Conservation (phyloP, 257 asterid species). For the Ilex asprella region DNA sequence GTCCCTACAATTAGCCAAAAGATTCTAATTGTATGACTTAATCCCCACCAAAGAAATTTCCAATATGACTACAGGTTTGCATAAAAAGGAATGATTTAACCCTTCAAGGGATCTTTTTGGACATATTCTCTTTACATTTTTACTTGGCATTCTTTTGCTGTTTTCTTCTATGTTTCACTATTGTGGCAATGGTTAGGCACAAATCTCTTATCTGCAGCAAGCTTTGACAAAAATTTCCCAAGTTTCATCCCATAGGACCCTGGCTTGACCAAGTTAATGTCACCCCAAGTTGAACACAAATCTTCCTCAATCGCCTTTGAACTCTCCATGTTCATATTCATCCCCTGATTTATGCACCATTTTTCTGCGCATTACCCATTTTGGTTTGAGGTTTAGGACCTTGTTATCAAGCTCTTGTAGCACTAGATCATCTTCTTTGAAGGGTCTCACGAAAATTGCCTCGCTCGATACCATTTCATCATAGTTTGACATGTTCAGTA, state of each 20-base stretch:
- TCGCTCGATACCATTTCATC: constrained; percentile 1
- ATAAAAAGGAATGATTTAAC: too few species aligned
- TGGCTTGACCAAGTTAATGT: constrained; percentile 28
- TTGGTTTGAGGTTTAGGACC: constrained; percentile 23
- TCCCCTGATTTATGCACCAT: constrained; percentile 33
- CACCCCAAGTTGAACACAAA: constrained; percentile 25
- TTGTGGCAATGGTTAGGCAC: constrained; percentile 10
- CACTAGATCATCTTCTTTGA: constrained; percentile 19
- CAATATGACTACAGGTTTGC: too few species aligned
- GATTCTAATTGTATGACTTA: too few species aligned
- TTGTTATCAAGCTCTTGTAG: constrained; percentile 33
- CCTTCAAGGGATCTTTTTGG: too few species aligned
- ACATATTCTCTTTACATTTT: too few species aligned
- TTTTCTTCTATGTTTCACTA: constrained; percentile 4
- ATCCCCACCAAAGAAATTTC: too few species aligned
- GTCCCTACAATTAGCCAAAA: too few species aligned
- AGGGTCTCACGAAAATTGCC: constrained; percentile 32
- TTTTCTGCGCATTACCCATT: constrained; percentile 30
- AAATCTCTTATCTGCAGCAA: constrained; percentile 5
- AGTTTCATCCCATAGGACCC: constrained; percentile 30
- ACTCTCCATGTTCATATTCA: constrained; percentile 7
- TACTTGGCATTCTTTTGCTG: too few species aligned
- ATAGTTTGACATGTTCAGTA: constrained; percentile 2
- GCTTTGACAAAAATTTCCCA: constrained; percentile 13
- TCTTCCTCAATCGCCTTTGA: constrained; percentile 4